Percentiles rank a stretch among this genome's conserved stretches.
Evolutionary conservation across 169 alveolate genomes (phyloP).

Genomic region (Plasmodium billcollinsi): DNA sequence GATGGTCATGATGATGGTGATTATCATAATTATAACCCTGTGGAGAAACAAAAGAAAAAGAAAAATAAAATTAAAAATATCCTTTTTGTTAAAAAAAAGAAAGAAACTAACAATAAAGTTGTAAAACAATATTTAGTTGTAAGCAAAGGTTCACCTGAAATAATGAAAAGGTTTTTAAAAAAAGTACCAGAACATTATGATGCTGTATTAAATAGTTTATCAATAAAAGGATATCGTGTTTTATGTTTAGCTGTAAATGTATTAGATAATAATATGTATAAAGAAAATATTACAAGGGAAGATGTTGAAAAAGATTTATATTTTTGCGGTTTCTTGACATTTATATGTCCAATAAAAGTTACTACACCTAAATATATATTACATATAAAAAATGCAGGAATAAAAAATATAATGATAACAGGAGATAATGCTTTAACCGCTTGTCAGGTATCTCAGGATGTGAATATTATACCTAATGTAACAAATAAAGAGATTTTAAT

Average conservation of each 20-base stretch:
- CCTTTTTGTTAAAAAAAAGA: constrained; percentile 37
- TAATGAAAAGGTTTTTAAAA: constrained; percentile 87
- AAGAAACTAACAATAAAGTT: constrained; percentile 29
- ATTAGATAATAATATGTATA: constrained; percentile 37
- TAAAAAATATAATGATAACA: constrained; percentile 95
- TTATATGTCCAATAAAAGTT: constrained; percentile 95
- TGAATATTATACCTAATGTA: constrained; percentile 75
- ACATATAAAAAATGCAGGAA: constrained; percentile 89
- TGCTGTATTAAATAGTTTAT: constrained; percentile 84
- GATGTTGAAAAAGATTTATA: constrained; percentile 92
- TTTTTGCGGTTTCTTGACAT: constrained; percentile 95
- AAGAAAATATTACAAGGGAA: constrained; percentile 84
- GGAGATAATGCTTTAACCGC: constrained; percentile 99
- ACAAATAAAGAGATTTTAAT: constrained; percentile 57
- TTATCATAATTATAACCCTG: too few species aligned
- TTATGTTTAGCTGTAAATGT: constrained; percentile 83
- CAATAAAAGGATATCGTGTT: constrained; percentile 93
- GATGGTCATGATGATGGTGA: too few species aligned
- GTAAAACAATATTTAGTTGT: constrained; percentile 81
- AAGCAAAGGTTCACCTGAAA: constrained; percentile 98
- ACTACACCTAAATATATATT: constrained; percentile 91
- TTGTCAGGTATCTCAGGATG: constrained; percentile 94
- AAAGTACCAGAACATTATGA: constrained; percentile 94
- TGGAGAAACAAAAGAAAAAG: too few species aligned
- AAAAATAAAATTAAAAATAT: too few species aligned